phyloP scores from a whole-genome alignment of 2,329 filamentous ascomycete genomes.

The Aspergillus intermedius region DNA sequence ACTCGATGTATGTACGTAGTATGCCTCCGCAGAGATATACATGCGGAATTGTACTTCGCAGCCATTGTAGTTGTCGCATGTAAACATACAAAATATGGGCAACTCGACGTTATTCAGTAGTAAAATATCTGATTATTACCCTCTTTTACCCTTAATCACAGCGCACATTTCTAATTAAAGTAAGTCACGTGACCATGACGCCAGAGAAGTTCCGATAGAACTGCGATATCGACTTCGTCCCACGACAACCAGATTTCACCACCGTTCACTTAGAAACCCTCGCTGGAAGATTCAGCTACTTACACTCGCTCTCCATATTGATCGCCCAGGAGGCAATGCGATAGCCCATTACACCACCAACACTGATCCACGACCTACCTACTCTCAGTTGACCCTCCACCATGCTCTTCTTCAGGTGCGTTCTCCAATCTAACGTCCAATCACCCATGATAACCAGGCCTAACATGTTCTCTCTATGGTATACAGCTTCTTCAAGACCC shows the following conservation, averaged over 20 bases:
- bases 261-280: too few relatives aligned
- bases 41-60: too few relatives aligned
- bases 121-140: too few relatives aligned
- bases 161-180: background rate
- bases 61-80: too few relatives aligned
- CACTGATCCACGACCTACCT: constrained; percentile 1
- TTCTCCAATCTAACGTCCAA: background rate
- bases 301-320: too few relatives aligned
- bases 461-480: background rate
- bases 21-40: background rate
- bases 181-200: background rate
- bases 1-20: background rate
- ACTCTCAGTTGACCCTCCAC: constrained; percentile 13
- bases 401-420: constrained; percentile 51
- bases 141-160: too few relatives aligned
- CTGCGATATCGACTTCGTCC: background rate
- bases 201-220: background rate
- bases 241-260: background rate
- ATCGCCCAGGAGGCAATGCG: constrained; percentile 7
- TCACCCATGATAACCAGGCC: background rate
- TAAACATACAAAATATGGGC: too few relatives aligned
- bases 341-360: constrained; percentile 3
- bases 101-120: too few relatives aligned
- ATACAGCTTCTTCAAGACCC: constrained; percentile 90
- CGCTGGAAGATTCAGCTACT: too few relatives aligned